These are phyloP conservation scores for Camellia sinensis DNA, from an alignment of 148 eudicot genomes.

Conservation along the genomic window DNA sequence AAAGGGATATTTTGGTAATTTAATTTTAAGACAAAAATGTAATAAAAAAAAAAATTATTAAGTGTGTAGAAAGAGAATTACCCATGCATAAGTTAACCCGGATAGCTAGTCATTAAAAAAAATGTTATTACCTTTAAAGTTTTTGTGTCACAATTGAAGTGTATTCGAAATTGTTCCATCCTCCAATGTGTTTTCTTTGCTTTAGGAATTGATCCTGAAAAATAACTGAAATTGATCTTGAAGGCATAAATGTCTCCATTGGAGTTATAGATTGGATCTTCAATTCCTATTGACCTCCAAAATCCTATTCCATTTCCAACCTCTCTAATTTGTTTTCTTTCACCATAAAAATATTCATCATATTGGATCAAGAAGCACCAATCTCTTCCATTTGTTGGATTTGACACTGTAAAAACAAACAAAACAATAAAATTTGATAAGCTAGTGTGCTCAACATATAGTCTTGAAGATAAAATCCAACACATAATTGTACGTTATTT, in stretches of 20 bases:
- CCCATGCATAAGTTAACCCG: too few relatives aligned
- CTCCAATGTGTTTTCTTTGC: not conserved
- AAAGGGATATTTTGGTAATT: too few relatives aligned
- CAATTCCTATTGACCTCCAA: not conserved
- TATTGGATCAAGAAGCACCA: not conserved
- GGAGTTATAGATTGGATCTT: not conserved
- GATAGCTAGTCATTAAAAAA: too few relatives aligned
- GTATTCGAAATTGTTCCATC: not conserved
- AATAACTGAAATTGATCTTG: not conserved
- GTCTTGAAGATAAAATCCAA: not conserved
- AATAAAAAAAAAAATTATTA: too few relatives aligned
- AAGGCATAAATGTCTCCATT: not conserved
- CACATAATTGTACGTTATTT: too few relatives aligned
- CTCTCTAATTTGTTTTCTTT: not conserved
- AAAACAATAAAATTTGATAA: too few relatives aligned
- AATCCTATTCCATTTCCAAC: slow-evolving; percentile 4
- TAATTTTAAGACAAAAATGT: too few relatives aligned
- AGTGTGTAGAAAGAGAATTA: too few relatives aligned
- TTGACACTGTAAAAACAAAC: not conserved
- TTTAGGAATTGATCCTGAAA: not conserved
- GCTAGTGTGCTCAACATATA: too few relatives aligned
- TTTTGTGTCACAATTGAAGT: not conserved
- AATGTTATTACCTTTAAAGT: not conserved
- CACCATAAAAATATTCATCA: not conserved
- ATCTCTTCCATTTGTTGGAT: not conserved